Percentiles rank a stretch among this genome's conserved stretches.
These are phyloP conservation scores for Phlebiopsis flavidoalba DNA, from an alignment of 768 basidiomycete genomes.

Conservation along the genomic window DNA sequence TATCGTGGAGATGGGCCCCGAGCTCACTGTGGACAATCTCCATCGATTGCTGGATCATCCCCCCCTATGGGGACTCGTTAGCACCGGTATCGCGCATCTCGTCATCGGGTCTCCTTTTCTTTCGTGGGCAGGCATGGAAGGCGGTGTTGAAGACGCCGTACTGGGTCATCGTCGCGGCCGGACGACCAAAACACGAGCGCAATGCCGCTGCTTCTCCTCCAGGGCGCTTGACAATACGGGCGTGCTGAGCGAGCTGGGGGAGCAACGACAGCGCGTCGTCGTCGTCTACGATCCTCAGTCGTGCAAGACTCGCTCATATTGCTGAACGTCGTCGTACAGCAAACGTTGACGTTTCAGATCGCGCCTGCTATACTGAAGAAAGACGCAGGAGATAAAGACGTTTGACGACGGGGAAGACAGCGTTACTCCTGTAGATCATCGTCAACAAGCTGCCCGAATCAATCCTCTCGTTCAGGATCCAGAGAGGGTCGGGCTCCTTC, in stretches of 20 bases:
- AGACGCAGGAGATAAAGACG: slow-evolving; percentile 9
- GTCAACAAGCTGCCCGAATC: slow-evolving; percentile 12
- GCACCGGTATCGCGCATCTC: slow-evolving; percentile 20
- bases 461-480: slow-evolving; percentile 17
- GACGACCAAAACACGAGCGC: slow-evolving; percentile 25
- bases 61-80: slow-evolving; percentile 24
- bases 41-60: slow-evolving; percentile 18
- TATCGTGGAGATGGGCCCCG: slow-evolving; percentile 25
- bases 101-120: too few relatives aligned
- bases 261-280: slow-evolving; percentile 8
- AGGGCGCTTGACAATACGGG: slow-evolving; percentile 21
- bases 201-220: slow-evolving; percentile 24
- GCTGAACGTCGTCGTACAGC: slow-evolving; percentile 25
- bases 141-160: slow-evolving; percentile 16
- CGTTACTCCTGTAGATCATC: neutral
- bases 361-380: slow-evolving; percentile 17
- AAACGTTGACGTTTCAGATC: slow-evolving; percentile 23
- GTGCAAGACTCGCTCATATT: slow-evolving; percentile 23
- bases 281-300: slow-evolving; percentile 11
- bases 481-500: slow-evolving; percentile 23
- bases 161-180: slow-evolving; percentile 27
- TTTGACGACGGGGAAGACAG: slow-evolving; percentile 8
- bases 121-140: slow-evolving; percentile 21
- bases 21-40: slow-evolving; percentile 18
- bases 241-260: slow-evolving; percentile 18